A percentile compares a stretch with the other conserved stretches of the same genome.
Conservation (phyloP, 208 protist genomes). For the Leishmania mexicana region DNA sequence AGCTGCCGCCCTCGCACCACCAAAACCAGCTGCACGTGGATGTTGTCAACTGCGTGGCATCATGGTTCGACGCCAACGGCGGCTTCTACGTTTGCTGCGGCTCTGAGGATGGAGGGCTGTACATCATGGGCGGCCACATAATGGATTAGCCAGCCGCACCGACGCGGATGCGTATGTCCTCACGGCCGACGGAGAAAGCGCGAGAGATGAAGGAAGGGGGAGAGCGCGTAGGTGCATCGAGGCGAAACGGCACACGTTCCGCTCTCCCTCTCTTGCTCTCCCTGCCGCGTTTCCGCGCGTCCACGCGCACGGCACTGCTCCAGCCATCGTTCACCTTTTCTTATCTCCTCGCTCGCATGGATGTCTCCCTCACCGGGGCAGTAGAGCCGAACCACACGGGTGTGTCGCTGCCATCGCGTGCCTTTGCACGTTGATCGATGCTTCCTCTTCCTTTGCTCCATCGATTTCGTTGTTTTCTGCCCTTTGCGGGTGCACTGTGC, state of each 20-base stretch:
- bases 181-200: too few relatives aligned
- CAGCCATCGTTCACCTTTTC: background rate
- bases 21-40: slow-evolving; percentile 50
- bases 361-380: background rate
- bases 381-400: background rate
- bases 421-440: background rate
- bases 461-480: background rate
- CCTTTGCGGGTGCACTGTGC: background rate
- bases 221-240: background rate
- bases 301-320: background rate
- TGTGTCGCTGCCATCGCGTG: background rate
- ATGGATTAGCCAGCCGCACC: slow-evolving; percentile 8
- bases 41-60: slow-evolving; percentile 71
- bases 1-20: slow-evolving; percentile 23
- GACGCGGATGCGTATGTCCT: background rate
- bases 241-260: background rate
- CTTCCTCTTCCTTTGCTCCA: background rate
- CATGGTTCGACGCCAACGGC: slow-evolving; percentile 45
- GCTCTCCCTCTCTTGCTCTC: background rate
- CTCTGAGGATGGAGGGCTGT: slow-evolving; percentile 56
- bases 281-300: background rate
- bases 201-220: background rate
- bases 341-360: background rate
- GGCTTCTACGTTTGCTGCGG: slow-evolving; percentile 55
- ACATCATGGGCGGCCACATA: slow-evolving; percentile 42